Conservation (phyloP, 2,329 filamentous ascomycete species). For the Nemania abortiva region DNA sequence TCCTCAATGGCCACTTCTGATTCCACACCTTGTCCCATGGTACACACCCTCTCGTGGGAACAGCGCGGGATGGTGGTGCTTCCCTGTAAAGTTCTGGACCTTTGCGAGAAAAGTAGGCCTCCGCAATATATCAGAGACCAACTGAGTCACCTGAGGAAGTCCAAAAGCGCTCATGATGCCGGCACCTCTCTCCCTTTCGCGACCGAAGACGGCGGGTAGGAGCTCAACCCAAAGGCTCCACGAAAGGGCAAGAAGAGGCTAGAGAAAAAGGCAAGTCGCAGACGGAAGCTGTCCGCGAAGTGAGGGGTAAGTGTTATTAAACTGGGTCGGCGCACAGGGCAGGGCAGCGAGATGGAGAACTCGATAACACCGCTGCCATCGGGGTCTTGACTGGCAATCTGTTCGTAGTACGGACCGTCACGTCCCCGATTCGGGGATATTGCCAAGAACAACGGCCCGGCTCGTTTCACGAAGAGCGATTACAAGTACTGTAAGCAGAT, state of each 20-base stretch:
- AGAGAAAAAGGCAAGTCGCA: conserved; percentile 43
- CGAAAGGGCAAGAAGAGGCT: conserved; percentile 23
- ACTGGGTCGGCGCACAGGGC: conserved; percentile 36
- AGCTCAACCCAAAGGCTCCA: conserved; percentile 25
- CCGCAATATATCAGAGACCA: conserved; percentile 46
- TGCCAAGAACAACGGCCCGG: conserved; percentile 33
- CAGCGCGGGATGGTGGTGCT: conserved; percentile 44
- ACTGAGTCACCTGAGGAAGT: conserved; percentile 53
- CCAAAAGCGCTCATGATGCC: conserved; percentile 41
- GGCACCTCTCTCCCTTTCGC: conserved; percentile 31
- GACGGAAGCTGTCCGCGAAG: conserved; percentile 44
- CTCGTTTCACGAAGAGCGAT: conserved; percentile 23
- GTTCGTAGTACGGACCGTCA: conserved; percentile 30
- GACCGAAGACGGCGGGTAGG: conserved; percentile 39
- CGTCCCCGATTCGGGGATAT: conserved; percentile 33
- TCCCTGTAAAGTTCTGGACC: conserved; percentile 51
- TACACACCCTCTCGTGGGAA: conserved; percentile 53
- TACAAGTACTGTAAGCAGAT: conserved; percentile 7
- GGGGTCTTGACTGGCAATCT: conserved; percentile 37
- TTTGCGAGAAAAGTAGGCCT: conserved; percentile 40
- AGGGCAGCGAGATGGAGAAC: conserved; percentile 41
- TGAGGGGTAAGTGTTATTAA: conserved; percentile 41
- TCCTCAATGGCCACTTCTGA: conserved; percentile 37
- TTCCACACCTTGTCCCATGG: conserved; percentile 42
- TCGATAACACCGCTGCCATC: conserved; percentile 40